Percentiles rank a stretch among this genome's conserved stretches.
These are phyloP conservation scores for Athelia psychrophila DNA, from an alignment of 1,284 basidiomycete genomes.

Conservation along the genomic window DNA sequence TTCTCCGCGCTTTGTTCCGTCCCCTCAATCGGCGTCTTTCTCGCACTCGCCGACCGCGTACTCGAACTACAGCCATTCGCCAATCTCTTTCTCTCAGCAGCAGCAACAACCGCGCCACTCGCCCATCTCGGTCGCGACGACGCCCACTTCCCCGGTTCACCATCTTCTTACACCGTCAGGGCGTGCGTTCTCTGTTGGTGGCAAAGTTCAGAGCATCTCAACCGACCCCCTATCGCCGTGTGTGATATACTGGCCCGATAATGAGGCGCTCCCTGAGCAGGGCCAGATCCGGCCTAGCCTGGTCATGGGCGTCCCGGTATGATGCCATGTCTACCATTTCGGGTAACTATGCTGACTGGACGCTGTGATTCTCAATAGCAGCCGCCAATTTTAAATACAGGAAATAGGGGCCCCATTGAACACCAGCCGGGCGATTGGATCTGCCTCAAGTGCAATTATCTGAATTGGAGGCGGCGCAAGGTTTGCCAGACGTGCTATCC, in stretches of 20 bases:
- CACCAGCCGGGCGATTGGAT: constrained; percentile 92
- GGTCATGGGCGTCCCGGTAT: constrained; percentile 50
- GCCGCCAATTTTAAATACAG: constrained; percentile 85
- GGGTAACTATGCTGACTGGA: neutral
- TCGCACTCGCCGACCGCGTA: constrained; percentile 7
- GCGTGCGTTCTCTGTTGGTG: constrained; percentile 66
- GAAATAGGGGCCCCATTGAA: constrained; percentile 81
- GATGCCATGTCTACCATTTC: constrained; percentile 15
- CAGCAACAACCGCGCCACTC: constrained; percentile 3
- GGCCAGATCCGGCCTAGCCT: constrained; percentile 68
- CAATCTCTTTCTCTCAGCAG: neutral
- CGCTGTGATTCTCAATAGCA: constrained; percentile 41
- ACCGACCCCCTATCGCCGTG: constrained; percentile 66
- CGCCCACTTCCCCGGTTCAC: constrained; percentile 27
- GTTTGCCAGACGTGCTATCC: constrained; percentile 88
- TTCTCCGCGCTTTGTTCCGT: constrained; percentile 40
- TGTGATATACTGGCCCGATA: constrained; percentile 85
- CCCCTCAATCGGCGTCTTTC: constrained; percentile 7
- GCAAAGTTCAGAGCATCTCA: constrained; percentile 75
- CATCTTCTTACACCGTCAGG: constrained; percentile 78
- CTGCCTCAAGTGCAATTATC: constrained; percentile 78
- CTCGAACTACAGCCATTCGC: constrained; percentile 1
- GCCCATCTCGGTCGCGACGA: constrained; percentile 1
- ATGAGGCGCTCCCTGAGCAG: constrained; percentile 73
- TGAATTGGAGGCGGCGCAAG: constrained; percentile 84